Percentiles rank a stretch among this genome's conserved stretches.
phyloP scores from a whole-genome alignment of 306 rosid species.

The Gillenia trifoliata region DNA sequence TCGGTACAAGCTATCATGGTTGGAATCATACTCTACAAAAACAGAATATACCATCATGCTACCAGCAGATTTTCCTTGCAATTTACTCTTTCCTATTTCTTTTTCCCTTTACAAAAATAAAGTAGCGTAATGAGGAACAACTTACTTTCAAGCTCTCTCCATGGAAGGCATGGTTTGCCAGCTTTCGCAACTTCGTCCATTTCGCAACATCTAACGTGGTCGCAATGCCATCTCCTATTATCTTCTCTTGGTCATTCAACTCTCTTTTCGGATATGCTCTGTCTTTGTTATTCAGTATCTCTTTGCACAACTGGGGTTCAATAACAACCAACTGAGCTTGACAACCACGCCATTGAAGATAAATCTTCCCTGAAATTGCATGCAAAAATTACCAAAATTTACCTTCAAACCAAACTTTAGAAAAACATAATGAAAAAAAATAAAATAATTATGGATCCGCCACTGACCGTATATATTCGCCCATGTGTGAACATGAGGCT shows the following conservation, averaged over 20 bases:
- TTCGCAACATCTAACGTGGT: conserved; percentile 11
- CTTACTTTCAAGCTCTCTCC: conserved; percentile 35
- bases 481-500: conserved; percentile 12
- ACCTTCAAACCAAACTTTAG: background rate
- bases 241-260: background rate
- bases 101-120: background rate
- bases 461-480: background rate
- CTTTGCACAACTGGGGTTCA: conserved; percentile 27
- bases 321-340: conserved; percentile 15
- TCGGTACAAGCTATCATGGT: conserved; percentile 10
- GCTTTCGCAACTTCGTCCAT: conserved; percentile 30
- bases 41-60: background rate
- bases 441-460: background rate
- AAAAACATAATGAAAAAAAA: background rate
- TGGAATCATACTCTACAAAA: conserved; percentile 16
- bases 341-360: conserved; percentile 30
- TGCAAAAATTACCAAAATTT: background rate
- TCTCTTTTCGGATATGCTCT: conserved; percentile 5
- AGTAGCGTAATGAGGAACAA: background rate
- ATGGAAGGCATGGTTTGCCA: conserved; percentile 36
- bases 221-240: conserved; percentile 31
- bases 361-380: conserved; percentile 18
- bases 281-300: conserved; percentile 19
- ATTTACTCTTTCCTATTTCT: background rate
- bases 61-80: background rate